Percentiles rank a stretch among this genome's conserved stretches.
Conservation (phyloP, 192 early-diverging fungal species). For the Coemansia sp. region DNA sequence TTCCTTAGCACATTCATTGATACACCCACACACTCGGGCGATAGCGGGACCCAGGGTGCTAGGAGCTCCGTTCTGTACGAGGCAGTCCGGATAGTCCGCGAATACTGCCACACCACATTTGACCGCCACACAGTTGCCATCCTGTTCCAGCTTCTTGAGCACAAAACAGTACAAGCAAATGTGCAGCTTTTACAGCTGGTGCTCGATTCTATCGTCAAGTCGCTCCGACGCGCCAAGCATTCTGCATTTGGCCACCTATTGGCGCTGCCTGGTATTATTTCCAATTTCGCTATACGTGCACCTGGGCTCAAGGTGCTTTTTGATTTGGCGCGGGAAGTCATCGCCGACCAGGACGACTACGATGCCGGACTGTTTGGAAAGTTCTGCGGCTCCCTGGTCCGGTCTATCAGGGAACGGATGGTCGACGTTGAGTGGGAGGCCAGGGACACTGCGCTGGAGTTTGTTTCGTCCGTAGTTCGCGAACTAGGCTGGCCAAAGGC, state of each 20-base stretch:
- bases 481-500: not conserved
- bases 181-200: conserved; percentile 29
- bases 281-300: conserved; percentile 34
- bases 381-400: conserved; percentile 7
- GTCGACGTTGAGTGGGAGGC: conserved; percentile 50
- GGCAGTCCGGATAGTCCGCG: conserved; percentile 35
- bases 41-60: not conserved
- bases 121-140: conserved; percentile 1
- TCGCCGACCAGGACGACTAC: not conserved
- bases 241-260: conserved; percentile 5
- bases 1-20: not conserved
- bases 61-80: conserved; percentile 18
- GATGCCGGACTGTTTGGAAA: not conserved
- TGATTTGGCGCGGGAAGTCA: conserved; percentile 22
- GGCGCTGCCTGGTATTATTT: conserved; percentile 12
- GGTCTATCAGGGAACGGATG: conserved; percentile 15
- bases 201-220: conserved; percentile 15
- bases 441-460: conserved; percentile 42
- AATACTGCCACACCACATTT: conserved; percentile 20
- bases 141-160: conserved; percentile 17
- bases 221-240: conserved; percentile 18
- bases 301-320: conserved; percentile 33
- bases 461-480: conserved; percentile 9
- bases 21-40: not conserved
- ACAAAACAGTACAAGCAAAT: conserved; percentile 12